A percentile compares a stretch with the other conserved stretches of the same genome.
Conservation (phyloP, 2,329 filamentous ascomycete genomes). For the Metarhizium rileyi region DNA sequence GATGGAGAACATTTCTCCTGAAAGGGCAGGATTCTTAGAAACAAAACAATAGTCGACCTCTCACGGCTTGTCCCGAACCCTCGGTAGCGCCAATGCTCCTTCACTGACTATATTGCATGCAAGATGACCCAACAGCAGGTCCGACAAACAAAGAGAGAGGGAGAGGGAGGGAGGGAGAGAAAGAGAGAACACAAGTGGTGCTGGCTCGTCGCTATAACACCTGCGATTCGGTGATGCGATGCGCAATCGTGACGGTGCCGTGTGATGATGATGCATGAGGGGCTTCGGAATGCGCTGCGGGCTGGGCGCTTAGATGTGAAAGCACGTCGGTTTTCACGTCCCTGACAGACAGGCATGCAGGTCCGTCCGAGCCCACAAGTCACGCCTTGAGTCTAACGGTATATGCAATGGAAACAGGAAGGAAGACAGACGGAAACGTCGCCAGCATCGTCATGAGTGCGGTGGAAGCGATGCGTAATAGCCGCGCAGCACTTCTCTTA, state of each 20-base stretch:
- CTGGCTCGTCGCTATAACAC: neutral
- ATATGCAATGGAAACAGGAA: neutral
- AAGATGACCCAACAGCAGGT: neutral
- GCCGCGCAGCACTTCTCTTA: neutral
- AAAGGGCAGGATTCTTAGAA: neutral
- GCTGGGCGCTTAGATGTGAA: slow-evolving; percentile 18
- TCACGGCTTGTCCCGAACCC: neutral
- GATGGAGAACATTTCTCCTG: neutral
- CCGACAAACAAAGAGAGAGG: too few species aligned
- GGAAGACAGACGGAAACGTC: neutral
- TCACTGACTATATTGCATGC: neutral
- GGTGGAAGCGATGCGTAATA: neutral
- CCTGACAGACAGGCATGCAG: slow-evolving; percentile 1
- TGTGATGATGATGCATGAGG: neutral
- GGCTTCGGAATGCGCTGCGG: neutral
- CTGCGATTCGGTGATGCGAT: neutral
- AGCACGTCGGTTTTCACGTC: slow-evolving; percentile 3
- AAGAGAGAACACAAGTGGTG: neutral
- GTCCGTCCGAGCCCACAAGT: neutral
- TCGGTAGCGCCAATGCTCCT: neutral
- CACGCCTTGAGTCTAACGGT: neutral
- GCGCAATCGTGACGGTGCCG: slow-evolving; percentile 6
- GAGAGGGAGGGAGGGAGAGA: too few species aligned
- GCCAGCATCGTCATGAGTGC: neutral
- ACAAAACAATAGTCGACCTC: neutral